Percentiles rank a stretch among this genome's conserved stretches.
phyloP scores from a whole-genome alignment of 306 rosid genomes.

The Quercus bicolor region DNA sequence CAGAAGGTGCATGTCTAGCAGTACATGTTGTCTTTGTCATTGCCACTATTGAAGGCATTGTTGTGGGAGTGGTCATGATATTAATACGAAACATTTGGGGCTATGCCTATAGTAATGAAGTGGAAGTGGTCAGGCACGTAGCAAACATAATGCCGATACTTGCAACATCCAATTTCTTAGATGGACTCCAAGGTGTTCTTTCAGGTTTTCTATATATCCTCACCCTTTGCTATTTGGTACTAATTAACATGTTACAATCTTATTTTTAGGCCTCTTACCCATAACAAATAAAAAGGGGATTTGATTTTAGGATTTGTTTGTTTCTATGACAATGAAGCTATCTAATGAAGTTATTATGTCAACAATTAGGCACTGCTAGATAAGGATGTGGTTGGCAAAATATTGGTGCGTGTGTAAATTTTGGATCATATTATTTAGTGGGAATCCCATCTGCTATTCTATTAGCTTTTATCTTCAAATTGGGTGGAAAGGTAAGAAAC shows the following conservation, averaged over 20 bases:
- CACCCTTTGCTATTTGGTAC: background rate
- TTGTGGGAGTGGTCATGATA: slow-evolving; percentile 42
- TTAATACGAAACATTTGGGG: slow-evolving; percentile 69
- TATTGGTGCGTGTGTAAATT: slow-evolving; percentile 70
- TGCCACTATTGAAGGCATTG: slow-evolving; percentile 47
- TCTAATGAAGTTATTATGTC: background rate
- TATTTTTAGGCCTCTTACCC: too few species aligned
- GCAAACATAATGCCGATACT: slow-evolving; percentile 64
- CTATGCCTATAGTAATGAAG: slow-evolving; percentile 54
- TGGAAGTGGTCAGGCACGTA: slow-evolving; percentile 54
- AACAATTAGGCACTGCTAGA: slow-evolving; percentile 59
- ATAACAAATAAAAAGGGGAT: too few species aligned
- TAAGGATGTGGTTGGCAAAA: slow-evolving; percentile 91
- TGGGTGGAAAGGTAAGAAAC: slow-evolving; percentile 62
- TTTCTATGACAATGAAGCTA: too few species aligned
- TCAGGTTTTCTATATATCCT: slow-evolving; percentile 36
- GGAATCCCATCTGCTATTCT: slow-evolving; percentile 64
- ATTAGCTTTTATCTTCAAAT: slow-evolving; percentile 51
- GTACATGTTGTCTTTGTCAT: slow-evolving; percentile 43
- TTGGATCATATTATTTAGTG: slow-evolving; percentile 67
- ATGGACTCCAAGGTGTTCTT: slow-evolving; percentile 64
- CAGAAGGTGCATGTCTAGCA: slow-evolving; percentile 54
- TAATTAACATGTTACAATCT: background rate
- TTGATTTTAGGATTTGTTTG: too few species aligned
- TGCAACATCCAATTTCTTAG: slow-evolving; percentile 56